phyloP scores from a whole-genome alignment of 2,329 filamentous ascomycete species.

The Ophiostoma sp. region DNA sequence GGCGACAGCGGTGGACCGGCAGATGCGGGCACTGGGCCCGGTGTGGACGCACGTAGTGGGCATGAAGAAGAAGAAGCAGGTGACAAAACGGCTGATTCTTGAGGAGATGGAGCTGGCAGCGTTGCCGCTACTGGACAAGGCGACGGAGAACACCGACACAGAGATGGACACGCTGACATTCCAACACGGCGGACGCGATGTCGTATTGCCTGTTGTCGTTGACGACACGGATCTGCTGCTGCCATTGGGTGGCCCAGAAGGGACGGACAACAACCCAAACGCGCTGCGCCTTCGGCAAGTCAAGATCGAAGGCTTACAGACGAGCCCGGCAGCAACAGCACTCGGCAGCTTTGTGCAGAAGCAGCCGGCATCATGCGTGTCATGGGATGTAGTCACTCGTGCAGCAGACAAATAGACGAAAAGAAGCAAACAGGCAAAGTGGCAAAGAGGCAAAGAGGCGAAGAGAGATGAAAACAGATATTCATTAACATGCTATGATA shows the following conservation, averaged over 20 bases:
- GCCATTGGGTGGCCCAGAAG: slow-evolving; percentile 22
- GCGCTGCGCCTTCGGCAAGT: not conserved
- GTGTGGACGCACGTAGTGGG: slow-evolving; percentile 53
- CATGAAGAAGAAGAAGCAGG: not conserved
- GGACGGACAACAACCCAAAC: too few relatives aligned
- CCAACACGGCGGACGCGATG: slow-evolving; percentile 14
- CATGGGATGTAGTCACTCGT: not conserved
- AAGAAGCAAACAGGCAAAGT: too few relatives aligned
- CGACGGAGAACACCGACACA: slow-evolving; percentile 19
- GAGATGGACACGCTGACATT: slow-evolving; percentile 22
- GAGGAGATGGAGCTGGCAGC: slow-evolving; percentile 28
- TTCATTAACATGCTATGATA: slow-evolving; percentile 17
- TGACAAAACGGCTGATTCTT: slow-evolving; percentile 37
- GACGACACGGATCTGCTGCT: slow-evolving; percentile 24
- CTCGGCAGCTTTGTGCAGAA: not conserved
- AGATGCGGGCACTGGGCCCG: slow-evolving; percentile 56
- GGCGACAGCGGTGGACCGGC: slow-evolving; percentile 49
- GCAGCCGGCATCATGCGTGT: not conserved
- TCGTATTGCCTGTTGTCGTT: slow-evolving; percentile 22
- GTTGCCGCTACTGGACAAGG: not conserved
- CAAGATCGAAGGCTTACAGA: not conserved
- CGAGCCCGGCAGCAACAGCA: not conserved
- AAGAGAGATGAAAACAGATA: not conserved
- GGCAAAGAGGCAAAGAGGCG: too few relatives aligned
- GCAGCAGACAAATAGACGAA: too few relatives aligned